phyloP scores from a whole-genome alignment of 768 basidiomycete genomes.

The Brasilioporus rufonigricans region DNA sequence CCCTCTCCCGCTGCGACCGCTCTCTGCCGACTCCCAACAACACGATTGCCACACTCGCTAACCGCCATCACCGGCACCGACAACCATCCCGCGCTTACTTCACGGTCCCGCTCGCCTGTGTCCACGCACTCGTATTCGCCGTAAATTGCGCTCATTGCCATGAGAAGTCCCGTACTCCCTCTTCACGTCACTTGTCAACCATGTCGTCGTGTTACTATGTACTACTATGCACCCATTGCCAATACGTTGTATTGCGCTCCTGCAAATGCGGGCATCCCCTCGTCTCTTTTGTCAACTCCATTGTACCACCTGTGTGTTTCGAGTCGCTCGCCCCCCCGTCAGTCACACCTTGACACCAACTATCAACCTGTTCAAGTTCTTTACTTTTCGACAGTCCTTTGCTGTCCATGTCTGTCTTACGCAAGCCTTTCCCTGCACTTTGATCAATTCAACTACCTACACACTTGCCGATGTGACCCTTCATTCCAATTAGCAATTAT shows the following conservation, averaged over 20 bases:
- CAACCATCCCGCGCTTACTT: neutral
- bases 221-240: too few species aligned
- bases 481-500: constrained; percentile 1
- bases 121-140: neutral
- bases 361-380: too few species aligned
- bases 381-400: too few species aligned
- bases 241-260: too few species aligned
- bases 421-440: neutral
- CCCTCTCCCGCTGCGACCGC: too few species aligned
- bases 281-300: too few species aligned
- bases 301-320: too few species aligned
- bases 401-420: too few species aligned
- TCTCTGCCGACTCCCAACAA: too few species aligned
- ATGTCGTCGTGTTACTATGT: neutral
- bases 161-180: neutral
- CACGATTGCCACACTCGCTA: neutral
- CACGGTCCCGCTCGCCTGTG: constrained; percentile 1
- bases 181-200: neutral
- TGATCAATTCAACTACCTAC: neutral
- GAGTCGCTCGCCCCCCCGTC: too few species aligned
- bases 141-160: constrained; percentile 1
- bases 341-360: neutral
- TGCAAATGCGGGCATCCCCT: too few species aligned
- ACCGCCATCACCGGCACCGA: constrained; percentile 6
- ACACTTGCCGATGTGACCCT: constrained; percentile 12